phyloP scores from a whole-genome alignment of 2,329 filamentous ascomycete species.

The Cercospora zeina region DNA sequence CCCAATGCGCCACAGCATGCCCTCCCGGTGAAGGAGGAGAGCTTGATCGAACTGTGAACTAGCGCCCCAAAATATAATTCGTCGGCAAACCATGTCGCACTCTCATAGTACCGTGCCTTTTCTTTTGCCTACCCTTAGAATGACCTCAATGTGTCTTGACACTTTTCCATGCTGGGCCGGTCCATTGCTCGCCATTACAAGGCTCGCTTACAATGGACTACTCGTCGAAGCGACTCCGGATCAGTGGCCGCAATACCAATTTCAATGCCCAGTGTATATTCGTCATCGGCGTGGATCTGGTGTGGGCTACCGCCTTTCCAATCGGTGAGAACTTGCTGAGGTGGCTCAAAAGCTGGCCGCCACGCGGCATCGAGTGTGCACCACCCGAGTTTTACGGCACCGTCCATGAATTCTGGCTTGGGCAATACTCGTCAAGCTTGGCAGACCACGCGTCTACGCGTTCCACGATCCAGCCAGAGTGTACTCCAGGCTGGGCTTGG shows the following conservation, averaged over 20 bases:
- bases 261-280: neutral
- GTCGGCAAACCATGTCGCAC: neutral
- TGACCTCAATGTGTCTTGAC: neutral
- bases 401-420: slow-evolving; percentile 22
- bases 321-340: neutral
- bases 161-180: neutral
- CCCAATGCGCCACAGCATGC: slow-evolving; percentile 40
- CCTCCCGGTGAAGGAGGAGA: slow-evolving; percentile 39
- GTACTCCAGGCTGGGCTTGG: slow-evolving; percentile 19
- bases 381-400: slow-evolving; percentile 16
- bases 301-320: neutral
- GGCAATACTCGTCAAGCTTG: slow-evolving; percentile 21
- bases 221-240: neutral
- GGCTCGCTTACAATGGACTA: neutral
- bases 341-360: neutral
- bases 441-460: slow-evolving; percentile 28
- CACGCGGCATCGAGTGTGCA: neutral
- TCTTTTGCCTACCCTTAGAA: neutral
- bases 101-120: neutral
- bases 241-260: neutral
- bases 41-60: slow-evolving; percentile 35
- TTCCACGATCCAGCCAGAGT: slow-evolving; percentile 33
- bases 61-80: slow-evolving; percentile 8
- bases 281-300: neutral
- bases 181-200: neutral